phyloP scores from a whole-genome alignment of 75 land plant species.

The Cunninghamia lanceolata region DNA sequence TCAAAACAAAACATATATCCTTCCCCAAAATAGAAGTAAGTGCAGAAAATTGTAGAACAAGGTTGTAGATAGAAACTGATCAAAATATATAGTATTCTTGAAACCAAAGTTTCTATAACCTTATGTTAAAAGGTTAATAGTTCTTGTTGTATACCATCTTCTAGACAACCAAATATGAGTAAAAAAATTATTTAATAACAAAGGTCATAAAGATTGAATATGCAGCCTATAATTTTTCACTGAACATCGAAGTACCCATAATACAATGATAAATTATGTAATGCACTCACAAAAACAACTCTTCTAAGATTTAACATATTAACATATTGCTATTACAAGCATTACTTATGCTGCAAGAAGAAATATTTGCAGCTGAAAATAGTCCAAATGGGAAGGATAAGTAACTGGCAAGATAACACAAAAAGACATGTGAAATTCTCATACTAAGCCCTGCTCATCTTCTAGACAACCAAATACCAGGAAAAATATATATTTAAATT shows the following conservation, averaged over 20 bases:
- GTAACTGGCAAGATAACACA: not conserved
- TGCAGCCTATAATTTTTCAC: not conserved
- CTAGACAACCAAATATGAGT: not conserved
- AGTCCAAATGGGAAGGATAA: not conserved
- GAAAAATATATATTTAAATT: not conserved
- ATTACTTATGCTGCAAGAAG: not conserved
- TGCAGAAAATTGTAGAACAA: not conserved
- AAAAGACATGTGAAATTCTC: not conserved
- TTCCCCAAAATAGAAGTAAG: not conserved
- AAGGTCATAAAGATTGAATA: not conserved
- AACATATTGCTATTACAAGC: not conserved
- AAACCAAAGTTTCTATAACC: not conserved
- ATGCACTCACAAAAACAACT: not conserved
- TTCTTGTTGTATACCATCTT: not conserved
- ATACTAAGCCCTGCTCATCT: not conserved
- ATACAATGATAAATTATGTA: not conserved
- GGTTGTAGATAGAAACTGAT: not conserved
- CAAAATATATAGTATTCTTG: not conserved
- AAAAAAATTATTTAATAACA: not conserved
- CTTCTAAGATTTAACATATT: not conserved
- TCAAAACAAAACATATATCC: not conserved
- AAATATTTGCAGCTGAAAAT: not conserved
- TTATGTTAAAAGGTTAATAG: not conserved
- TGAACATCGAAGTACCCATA: not conserved
- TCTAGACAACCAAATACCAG: not conserved